phyloP scores from a whole-genome alignment of 768 basidiomycete species.

The Holtermannia corniformis region DNA sequence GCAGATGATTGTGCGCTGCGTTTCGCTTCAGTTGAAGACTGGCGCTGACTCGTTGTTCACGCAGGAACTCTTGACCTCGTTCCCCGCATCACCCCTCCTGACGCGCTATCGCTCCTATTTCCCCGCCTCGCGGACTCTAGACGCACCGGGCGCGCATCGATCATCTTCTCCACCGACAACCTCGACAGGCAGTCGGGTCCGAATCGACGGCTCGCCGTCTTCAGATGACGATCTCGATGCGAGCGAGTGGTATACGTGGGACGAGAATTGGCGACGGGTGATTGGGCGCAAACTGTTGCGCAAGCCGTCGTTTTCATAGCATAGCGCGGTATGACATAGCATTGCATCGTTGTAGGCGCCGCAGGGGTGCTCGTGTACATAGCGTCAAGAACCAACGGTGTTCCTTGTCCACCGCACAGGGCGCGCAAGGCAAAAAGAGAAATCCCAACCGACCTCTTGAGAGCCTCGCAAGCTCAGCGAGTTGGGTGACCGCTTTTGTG shows the following conservation, averaged over 20 bases:
- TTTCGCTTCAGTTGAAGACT: neutral
- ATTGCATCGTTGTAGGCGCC: too few relatives aligned
- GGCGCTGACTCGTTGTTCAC: neutral
- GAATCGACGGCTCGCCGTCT: neutral
- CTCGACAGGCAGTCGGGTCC: too few relatives aligned
- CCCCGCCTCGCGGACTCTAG: conserved; percentile 13
- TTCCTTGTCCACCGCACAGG: too few relatives aligned
- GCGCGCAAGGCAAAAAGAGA: too few relatives aligned
- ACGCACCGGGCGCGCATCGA: conserved; percentile 2
- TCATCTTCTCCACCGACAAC: conserved; percentile 3
- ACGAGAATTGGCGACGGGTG: conserved; percentile 68
- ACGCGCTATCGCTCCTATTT: conserved; percentile 51
- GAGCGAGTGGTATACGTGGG: conserved; percentile 68
- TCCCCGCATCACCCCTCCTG: conserved; percentile 53
- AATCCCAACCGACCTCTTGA: too few relatives aligned
- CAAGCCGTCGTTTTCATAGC: too few relatives aligned
- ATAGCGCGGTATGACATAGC: too few relatives aligned
- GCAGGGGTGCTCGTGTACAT: too few relatives aligned
- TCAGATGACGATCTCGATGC: conserved; percentile 23
- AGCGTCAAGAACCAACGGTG: too few relatives aligned
- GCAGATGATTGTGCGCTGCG: conserved; percentile 47
- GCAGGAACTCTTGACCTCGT: conserved; percentile 54
- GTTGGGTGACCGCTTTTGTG: too few relatives aligned
- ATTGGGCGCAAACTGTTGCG: conserved; percentile 42
- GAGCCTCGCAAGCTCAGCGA: too few relatives aligned